A percentile compares a stretch with the other conserved stretches of the same genome.
These are phyloP conservation scores for Phaffomyces thermotolerans DNA, from an alignment of 805 yeast species.

Conservation along the genomic window DNA sequence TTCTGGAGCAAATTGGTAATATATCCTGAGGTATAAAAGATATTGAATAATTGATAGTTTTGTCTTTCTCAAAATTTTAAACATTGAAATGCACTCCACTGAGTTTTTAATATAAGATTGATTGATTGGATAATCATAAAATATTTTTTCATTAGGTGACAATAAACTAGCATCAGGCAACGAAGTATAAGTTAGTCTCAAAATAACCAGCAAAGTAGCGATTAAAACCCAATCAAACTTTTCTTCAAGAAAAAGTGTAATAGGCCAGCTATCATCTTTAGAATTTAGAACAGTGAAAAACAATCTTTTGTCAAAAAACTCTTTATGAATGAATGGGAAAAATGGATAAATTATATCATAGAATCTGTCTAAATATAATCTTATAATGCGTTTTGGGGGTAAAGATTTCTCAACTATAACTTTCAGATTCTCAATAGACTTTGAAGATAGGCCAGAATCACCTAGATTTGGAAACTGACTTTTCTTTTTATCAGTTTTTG, in stretches of 20 bases:
- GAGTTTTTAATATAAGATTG: conserved; percentile 33
- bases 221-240: conserved; percentile 34
- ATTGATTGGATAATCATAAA: conserved; percentile 31
- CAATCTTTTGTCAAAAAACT: conserved; percentile 26
- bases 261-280: conserved; percentile 16
- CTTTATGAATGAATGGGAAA: conserved; percentile 39
- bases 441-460: conserved; percentile 4
- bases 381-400: conserved; percentile 33
- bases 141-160: conserved; percentile 16
- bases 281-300: conserved; percentile 29
- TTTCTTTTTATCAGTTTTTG: conserved; percentile 8
- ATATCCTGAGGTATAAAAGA: conserved; percentile 33
- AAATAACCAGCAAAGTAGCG: conserved; percentile 33
- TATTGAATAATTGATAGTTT: conserved; percentile 37
- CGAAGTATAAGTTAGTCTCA: conserved; percentile 37
- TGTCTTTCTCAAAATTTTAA: conserved; percentile 32
- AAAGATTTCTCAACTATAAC: conserved; percentile 27
- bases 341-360: conserved; percentile 39
- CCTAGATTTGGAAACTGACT: conserved; percentile 8
- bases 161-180: conserved; percentile 23
- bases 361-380: conserved; percentile 36
- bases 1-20: conserved; percentile 39
- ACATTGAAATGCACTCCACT: conserved; percentile 32
- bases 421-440: conserved; percentile 26
- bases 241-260: conserved; percentile 28